A percentile compares a stretch with the other conserved stretches of the same genome.
phyloP scores from a whole-genome alignment of 495 filamentous ascomycete species.

The Penicillium herquei region DNA sequence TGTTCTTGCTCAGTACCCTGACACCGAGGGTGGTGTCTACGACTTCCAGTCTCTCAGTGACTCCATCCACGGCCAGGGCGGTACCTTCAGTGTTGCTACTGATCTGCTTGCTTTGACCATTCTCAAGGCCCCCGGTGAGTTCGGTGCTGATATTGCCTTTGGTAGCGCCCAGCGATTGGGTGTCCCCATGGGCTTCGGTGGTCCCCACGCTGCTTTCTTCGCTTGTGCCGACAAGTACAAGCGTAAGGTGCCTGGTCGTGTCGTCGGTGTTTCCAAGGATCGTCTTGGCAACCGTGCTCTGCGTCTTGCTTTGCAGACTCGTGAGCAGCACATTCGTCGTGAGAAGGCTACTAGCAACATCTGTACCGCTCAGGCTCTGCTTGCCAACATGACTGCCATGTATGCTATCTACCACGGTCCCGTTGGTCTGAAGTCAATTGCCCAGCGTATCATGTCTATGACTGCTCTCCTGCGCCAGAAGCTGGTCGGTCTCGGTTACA shows the following conservation, averaged over 20 bases:
- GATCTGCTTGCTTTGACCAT: constrained; percentile 89
- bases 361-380: constrained; percentile 91
- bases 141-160: constrained; percentile 96
- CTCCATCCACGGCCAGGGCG: constrained; percentile 73
- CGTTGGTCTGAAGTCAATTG: constrained; percentile 78
- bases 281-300: constrained; percentile 81
- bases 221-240: constrained; percentile 90
- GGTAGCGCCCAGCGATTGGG: constrained; percentile 94
- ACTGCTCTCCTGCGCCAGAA: constrained; percentile 69
- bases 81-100: constrained; percentile 84
- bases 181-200: constrained; percentile 91
- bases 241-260: constrained; percentile 90
- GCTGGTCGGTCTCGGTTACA: constrained; percentile 63
- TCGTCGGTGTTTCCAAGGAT: constrained; percentile 93
- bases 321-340: constrained; percentile 95
- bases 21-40: constrained; percentile 79
- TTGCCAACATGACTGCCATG: constrained; percentile 97
- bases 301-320: constrained; percentile 84
- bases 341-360: constrained; percentile 99
- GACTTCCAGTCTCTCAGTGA: constrained; percentile 75
- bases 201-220: constrained; percentile 97
- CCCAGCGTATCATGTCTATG: constrained; percentile 69
- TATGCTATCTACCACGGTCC: constrained; percentile 98
- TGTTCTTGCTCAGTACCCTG: constrained; percentile 92
- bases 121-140: constrained; percentile 90